phyloP scores from a whole-genome alignment of 2,329 filamentous ascomycete species.

The Tolypocladium amazonense region DNA sequence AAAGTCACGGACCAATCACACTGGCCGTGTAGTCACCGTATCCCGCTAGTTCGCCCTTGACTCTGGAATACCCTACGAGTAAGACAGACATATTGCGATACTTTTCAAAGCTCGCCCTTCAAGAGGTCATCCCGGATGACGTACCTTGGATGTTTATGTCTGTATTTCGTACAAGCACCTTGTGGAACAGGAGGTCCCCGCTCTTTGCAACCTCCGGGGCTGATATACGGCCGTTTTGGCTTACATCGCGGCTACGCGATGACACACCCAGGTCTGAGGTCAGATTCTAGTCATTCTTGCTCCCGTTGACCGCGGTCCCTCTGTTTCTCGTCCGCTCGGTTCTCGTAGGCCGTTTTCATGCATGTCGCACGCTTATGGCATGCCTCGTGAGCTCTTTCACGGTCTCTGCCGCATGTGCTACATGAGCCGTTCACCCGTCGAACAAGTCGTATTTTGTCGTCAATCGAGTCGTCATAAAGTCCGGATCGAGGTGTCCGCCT shows the following conservation, averaged over 20 bases:
- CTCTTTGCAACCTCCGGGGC: not conserved
- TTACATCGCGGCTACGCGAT: not conserved
- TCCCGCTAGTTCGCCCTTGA: not conserved
- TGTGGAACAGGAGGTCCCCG: not conserved
- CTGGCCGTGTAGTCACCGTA: not conserved
- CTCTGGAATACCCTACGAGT: no score
- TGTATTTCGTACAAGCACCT: not conserved
- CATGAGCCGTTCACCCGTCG: not conserved
- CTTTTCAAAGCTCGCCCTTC: not conserved
- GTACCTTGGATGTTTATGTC: not conserved
- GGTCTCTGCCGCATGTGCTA: not conserved
- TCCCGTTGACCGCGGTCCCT: not conserved
- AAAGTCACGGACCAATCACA: not conserved
- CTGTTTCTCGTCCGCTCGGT: not conserved
- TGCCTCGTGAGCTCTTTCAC: not conserved
- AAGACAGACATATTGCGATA: not conserved
- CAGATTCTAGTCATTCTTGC: not conserved
- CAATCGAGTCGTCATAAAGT: not conserved
- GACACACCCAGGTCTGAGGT: not conserved
- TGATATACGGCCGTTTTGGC: not conserved
- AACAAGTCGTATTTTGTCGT: not conserved
- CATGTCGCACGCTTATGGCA: slow-evolving; percentile 1
- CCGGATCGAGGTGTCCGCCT: not conserved
- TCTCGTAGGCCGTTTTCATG: not conserved
- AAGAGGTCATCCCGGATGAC: not conserved